Conservation (phyloP, 192 early-diverging fungal genomes). For the Rhizophagus clarus region DNA sequence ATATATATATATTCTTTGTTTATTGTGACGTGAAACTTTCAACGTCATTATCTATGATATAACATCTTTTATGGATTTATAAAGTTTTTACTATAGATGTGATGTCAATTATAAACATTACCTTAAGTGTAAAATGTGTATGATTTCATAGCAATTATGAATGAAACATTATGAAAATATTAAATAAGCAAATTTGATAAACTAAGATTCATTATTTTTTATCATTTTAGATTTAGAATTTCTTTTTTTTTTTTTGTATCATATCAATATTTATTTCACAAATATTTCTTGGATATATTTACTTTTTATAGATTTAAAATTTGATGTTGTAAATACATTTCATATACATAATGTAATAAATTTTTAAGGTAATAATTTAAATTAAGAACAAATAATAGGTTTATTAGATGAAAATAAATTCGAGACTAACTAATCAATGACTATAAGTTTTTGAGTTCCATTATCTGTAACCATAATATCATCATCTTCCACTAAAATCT, state of each 20-base stretch:
- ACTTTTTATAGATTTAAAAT: background rate
- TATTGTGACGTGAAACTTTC: background rate
- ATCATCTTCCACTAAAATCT: slow-evolving; percentile 1
- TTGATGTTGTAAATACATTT: background rate
- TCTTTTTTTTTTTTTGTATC: background rate
- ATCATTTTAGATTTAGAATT: background rate
- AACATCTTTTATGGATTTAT: background rate
- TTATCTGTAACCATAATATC: background rate
- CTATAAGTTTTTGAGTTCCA: background rate
- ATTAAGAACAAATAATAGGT: too few relatives aligned
- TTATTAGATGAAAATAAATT: too few relatives aligned
- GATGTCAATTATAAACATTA: background rate
- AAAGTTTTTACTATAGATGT: too few relatives aligned
- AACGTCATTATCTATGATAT: background rate
- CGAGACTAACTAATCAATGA: background rate
- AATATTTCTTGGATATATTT: background rate
- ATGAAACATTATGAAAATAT: background rate
- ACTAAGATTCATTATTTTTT: background rate
- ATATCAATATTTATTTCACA: background rate
- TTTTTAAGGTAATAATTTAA: too few relatives aligned
- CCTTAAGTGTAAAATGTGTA: background rate
- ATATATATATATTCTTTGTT: background rate
- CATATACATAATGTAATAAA: too few relatives aligned
- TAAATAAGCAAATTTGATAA: background rate
- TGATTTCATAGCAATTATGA: background rate